Evolutionary conservation across 345 rosid genomes (phyloP), one percentile per base, ranked within the genome.

Genomic region (Eucalyptus cloeziana): DNA sequence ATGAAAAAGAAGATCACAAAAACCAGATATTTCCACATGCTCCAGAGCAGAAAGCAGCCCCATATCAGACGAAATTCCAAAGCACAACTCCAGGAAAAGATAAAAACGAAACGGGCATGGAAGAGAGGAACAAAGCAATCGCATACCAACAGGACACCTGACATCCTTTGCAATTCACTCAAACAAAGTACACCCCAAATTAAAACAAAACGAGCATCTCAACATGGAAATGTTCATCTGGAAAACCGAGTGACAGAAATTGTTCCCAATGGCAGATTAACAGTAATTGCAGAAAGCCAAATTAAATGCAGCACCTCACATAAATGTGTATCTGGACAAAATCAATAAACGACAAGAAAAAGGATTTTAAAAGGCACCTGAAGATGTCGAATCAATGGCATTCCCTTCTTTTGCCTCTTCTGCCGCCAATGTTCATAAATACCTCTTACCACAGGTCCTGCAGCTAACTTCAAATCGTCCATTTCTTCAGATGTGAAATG

Each of bases 301-400:
- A 21, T 88, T 44, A 88, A 71, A 71, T 60, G 88, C 62, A 60
- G 88, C 33, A 10, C 17, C 83, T 76, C 5, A 76, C 47, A 37
- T 37, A 40, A 76, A 21, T 37, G 83, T 76, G 8, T 67, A 45
- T 79, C 54, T 17, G 60, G 45, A 81, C 40, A 80, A 76, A 50
- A 44, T 51, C 47, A 76, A 76, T 76, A 43, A 19, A 21, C 16
- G 86, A 81, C 37, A 87, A 45, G 89, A 60, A 40, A 12, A 86
- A 87, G 40, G 16, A 87, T 87, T 49, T 87, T 81, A 47, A 87
- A 88, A 88, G 81, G 69, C 93, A 98, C 99, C 99, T 98, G 99
- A 86, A 98, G 97, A 93, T 97, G 98, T 88, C 99, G 94, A 89
- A 97, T 95, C 90, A 98, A 90, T 89, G 99, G 96, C 99, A 97